Base-by-base conservation (phyloP, 805 yeast species). In the Candida khao-thaluensis region DNA sequence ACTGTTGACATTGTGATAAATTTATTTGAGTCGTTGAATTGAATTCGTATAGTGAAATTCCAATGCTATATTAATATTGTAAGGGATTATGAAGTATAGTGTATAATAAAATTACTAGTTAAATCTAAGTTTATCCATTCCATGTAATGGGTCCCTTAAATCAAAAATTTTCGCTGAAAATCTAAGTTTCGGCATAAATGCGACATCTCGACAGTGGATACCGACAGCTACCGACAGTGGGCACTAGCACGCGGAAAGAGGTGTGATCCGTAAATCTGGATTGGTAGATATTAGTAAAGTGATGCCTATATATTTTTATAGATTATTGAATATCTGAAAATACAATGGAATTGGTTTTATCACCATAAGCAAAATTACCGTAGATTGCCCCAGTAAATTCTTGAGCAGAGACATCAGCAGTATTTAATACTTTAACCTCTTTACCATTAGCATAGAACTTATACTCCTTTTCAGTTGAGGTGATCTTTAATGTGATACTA, bases 371-470 rank as follows among this genome's bases (percentile, higher is more conserved):
- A 31, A 30, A 37, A 15, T 25, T 25, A 3, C 41, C 36, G 30
- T 25, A 37, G 7, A 31, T 15, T 6, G 41, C 26, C 2, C 41
- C 41, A 2, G 36, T 31, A 17, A 31, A 37, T 31, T 31, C 36
- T n/a, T 16, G 28, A n/a, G 41, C 41, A 5, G 31, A 37, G 5
- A 30, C 17, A 5, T 25, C 36, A 6, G 30, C 23, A 4, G 30
- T 9, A 14, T 11, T 15, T n/a, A 37, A 30, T 5, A 14, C 12
- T 18, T 37, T 37, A 17, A 37, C 20, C n/a, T 31, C 26, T 10
- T 20, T 20, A 12, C 35, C 35, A 31, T 31, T 23, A 21, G 26
- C 35, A 18, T 17, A 25, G 17, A 37, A 37, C 4, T n/a, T 31
- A 26, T 37, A 37, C 5, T n/a, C 22, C 10, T 30, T 3, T 31